Evolutionary conservation across 371 early-diverging fungal genomes (phyloP), one percentile per base, ranked within the genome.

Genomic region (Mortierella sp.): DNA sequence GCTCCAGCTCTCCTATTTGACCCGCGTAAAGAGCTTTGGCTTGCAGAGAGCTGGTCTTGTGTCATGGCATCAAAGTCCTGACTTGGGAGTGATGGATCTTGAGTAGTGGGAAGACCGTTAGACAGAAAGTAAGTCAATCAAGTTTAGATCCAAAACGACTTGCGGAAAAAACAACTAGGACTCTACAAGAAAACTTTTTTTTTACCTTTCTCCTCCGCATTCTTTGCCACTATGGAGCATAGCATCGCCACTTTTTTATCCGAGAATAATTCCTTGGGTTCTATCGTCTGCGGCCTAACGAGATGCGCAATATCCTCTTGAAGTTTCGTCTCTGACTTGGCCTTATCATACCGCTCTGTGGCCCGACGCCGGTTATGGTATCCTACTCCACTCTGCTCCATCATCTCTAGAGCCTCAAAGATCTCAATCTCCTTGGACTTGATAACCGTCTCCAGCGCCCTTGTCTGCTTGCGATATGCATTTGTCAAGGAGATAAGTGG

Each of bases 361-460:
- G 55, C 62, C 43, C 61, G 64, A 23, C 70, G 56, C 24, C 78
- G 70, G 19, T 69, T 64, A 19, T 52, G 65, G 47, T 76, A 64
- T 3, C 43, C 50, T 9, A 70, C 37, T 0, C 78, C 78, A 43
- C 52, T 57, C 23, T 64, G 65, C 46, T 70, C 78, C 59, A 76
- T 6, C 54, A 76, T 49, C 65, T 76, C 78, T 0, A 76, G 39
- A 1, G 70, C 65, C 44, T 76, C 78, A 19, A 57, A 49, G 14
- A 76, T 70, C 21, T 76, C 78, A 24, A 50, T 56, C 26, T 76
- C 78, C 31, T 76, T 76, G 37, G 65, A 27, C 37, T 69, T 69
- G 27, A 76, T 68, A 9, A 70, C 50, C 15, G 32, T 26, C 43
- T 76, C 78, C 28, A 60, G 17, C 1, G 24, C 23, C 17, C 48